phyloP scores from a whole-genome alignment of 805 yeast genomes.

The Spathaspora gorwiae region DNA sequence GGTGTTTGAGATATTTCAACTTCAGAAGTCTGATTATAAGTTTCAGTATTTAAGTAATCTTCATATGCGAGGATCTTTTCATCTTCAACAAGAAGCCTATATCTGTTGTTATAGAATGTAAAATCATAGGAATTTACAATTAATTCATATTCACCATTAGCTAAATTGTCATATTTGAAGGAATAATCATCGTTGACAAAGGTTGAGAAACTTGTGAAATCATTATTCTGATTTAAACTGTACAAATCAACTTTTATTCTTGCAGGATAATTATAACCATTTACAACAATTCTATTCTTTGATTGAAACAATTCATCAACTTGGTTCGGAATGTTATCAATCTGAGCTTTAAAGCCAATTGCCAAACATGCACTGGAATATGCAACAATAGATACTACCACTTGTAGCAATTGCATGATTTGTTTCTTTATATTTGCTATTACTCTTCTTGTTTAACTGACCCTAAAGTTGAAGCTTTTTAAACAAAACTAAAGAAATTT shows the following conservation, averaged over 20 bases:
- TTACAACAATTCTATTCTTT: slow-evolving; percentile 17
- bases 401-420: not conserved
- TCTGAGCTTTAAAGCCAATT: slow-evolving; percentile 20
- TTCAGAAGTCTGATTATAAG: slow-evolving; percentile 16
- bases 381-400: not conserved
- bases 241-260: slow-evolving; percentile 24
- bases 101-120: slow-evolving; percentile 20
- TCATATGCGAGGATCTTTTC: slow-evolving; percentile 17
- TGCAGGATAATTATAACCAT: slow-evolving; percentile 32
- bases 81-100: slow-evolving; percentile 18
- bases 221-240: slow-evolving; percentile 3
- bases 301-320: slow-evolving; percentile 11
- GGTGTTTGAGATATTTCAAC: slow-evolving; percentile 14
- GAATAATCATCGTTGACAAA: slow-evolving; percentile 21
- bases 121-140: slow-evolving; percentile 34
- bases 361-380: slow-evolving; percentile 1
- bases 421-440: no score
- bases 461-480: no score
- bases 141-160: slow-evolving; percentile 31
- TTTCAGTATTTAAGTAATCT: slow-evolving; percentile 13
- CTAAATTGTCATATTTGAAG: slow-evolving; percentile 21
- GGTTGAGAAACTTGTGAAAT: slow-evolving; percentile 6
- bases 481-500: no score
- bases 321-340: slow-evolving; percentile 24
- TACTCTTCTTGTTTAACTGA: no score